Evolutionary conservation across 768 basidiomycete species (phyloP).

Genomic region (Boletales sp.): DNA sequence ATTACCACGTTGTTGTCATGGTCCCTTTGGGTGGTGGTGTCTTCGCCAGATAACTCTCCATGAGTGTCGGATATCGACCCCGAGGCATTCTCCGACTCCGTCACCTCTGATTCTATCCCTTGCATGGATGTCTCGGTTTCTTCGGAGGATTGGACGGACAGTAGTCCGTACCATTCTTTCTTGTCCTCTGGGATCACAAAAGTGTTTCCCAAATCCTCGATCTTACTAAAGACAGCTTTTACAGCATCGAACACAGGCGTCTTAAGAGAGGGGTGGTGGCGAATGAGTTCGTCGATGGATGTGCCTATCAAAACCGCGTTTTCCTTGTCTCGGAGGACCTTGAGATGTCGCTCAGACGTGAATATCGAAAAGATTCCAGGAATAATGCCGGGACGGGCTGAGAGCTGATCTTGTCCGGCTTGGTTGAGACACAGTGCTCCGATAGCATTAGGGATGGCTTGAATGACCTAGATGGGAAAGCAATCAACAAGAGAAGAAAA

Average conservation of each 20-base stretch:
- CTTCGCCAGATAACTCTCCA: conserved; percentile 23
- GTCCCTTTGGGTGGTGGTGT: conserved; percentile 40
- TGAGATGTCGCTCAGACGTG: conserved; percentile 78
- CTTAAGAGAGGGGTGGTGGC: conserved; percentile 92
- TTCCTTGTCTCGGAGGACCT: conserved; percentile 87
- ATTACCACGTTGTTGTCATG: conserved; percentile 77
- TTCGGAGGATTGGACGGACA: conserved; percentile 26
- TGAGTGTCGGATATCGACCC: conserved; percentile 14
- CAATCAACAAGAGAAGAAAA: background rate
- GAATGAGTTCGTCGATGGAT: conserved; percentile 90
- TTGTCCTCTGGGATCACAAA: conserved; percentile 56
- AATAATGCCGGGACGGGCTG: conserved; percentile 76
- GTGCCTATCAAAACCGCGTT: conserved; percentile 87
- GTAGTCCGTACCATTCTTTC: conserved; percentile 63
- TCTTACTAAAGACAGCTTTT: conserved; percentile 62
- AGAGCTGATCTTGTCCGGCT: conserved; percentile 77
- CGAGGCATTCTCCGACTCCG: conserved; percentile 17
- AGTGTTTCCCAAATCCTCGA: conserved; percentile 68
- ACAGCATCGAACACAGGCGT: conserved; percentile 74
- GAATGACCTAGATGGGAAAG: conserved; percentile 60
- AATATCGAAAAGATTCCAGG: conserved; percentile 83
- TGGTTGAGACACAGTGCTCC: conserved; percentile 96
- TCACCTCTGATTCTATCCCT: conserved; percentile 31
- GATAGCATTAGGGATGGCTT: conserved; percentile 91
- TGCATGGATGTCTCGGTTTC: conserved; percentile 47